Conservation (phyloP, 306 rosid species). For the Argentina anserina region DNA sequence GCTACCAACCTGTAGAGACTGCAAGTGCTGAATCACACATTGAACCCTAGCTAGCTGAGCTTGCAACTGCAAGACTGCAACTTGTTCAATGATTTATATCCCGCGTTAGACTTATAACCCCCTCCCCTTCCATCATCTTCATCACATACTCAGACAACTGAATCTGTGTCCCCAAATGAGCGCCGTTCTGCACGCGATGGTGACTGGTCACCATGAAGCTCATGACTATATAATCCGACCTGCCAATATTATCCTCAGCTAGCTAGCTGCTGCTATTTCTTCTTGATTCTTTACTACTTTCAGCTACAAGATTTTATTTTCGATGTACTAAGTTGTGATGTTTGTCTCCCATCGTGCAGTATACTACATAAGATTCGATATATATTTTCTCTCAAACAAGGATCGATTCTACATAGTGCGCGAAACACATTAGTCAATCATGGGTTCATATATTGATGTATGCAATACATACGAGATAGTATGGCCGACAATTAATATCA, state of each 20-base stretch:
- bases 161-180: background rate
- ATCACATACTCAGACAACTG: background rate
- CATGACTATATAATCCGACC: background rate
- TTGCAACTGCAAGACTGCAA: background rate
- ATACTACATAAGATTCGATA: background rate
- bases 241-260: slow-evolving; percentile 20
- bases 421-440: too few relatives aligned
- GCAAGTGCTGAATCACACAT: background rate
- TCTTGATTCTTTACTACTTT: background rate
- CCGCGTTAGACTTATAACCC: background rate
- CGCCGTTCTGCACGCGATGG: slow-evolving; percentile 19
- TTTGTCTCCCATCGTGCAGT: background rate
- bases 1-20: background rate
- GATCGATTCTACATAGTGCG: too few relatives aligned
- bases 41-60: background rate
- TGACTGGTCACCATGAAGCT: background rate
- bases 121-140: background rate
- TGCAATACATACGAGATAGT: too few relatives aligned
- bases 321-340: background rate
- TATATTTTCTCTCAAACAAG: too few relatives aligned
- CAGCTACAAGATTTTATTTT: background rate
- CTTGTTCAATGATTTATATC: background rate
- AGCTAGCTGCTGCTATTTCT: background rate
- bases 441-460: too few relatives aligned
- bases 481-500: too few relatives aligned